A percentile compares a stretch with the other conserved stretches of the same genome.
phyloP scores from a whole-genome alignment of 805 yeast species.

The Pichia cephalocereana region DNA sequence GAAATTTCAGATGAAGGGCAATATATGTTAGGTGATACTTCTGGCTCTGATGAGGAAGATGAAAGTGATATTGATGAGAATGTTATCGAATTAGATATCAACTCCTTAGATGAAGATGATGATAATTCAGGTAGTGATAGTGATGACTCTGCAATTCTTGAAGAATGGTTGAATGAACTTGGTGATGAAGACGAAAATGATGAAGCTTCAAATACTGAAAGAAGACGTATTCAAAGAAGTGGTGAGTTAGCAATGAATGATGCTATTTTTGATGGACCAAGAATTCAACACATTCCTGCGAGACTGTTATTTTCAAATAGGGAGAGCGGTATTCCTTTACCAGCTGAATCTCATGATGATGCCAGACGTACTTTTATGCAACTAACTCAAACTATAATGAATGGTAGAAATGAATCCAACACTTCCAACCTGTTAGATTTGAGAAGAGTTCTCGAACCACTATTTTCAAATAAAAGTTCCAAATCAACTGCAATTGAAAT shows the following conservation, averaged over 20 bases:
- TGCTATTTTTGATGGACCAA: too few species aligned
- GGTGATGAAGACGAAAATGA: constrained; percentile 15
- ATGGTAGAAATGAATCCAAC: constrained; percentile 5
- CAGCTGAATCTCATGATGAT: neutral
- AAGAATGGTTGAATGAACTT: constrained; percentile 26
- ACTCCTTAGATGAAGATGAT: constrained; percentile 10
- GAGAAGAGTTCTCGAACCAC: constrained; percentile 12
- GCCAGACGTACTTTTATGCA: constrained; percentile 3
- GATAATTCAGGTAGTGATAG: constrained; percentile 14
- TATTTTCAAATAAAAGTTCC: constrained; percentile 4
- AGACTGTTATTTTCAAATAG: neutral
- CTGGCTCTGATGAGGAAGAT: constrained; percentile 10
- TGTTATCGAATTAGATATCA: constrained; percentile 20
- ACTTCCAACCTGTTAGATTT: constrained; percentile 3
- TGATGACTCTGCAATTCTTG: constrained; percentile 24
- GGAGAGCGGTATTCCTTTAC: constrained; percentile 2
- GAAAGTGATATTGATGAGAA: constrained; percentile 5
- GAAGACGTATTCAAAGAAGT: constrained; percentile 1
- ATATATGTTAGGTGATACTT: constrained; percentile 11
- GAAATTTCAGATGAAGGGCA: neutral
- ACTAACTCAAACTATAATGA: constrained; percentile 4
- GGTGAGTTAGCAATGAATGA: neutral
- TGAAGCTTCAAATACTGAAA: constrained; percentile 9
- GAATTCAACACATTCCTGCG: neutral
- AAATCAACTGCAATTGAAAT: constrained; percentile 14